Conservation (phyloP, 179 eudicot genomes). For the Silene vulgaris region DNA sequence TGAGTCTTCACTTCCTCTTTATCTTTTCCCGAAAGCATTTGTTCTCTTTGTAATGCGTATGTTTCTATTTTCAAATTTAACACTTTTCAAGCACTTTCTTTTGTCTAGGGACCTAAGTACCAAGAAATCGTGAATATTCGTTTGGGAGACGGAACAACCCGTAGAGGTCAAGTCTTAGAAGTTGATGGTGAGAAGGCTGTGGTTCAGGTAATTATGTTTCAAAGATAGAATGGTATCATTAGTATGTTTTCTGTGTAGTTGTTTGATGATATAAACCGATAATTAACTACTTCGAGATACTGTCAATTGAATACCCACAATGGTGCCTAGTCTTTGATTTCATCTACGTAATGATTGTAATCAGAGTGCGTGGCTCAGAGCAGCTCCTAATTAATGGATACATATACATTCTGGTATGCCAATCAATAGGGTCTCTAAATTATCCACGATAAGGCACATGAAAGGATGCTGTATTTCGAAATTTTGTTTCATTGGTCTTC, state of each 20-base stretch:
- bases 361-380: slow-evolving; percentile 5
- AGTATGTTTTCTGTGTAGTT: neutral
- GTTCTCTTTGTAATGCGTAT: neutral
- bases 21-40: neutral
- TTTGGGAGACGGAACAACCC: slow-evolving; percentile 85
- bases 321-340: neutral
- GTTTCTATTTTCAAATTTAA: neutral
- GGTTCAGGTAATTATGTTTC: slow-evolving; percentile 62
- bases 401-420: neutral
- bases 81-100: neutral
- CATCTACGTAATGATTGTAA: neutral
- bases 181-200: slow-evolving; percentile 99
- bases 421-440: neutral
- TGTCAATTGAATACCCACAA: neutral
- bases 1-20: neutral
- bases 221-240: neutral
- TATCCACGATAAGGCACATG: neutral
- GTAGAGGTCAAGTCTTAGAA: slow-evolving; percentile 96
- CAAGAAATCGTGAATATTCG: slow-evolving; percentile 96
- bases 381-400: neutral
- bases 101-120: slow-evolving; percentile 84
- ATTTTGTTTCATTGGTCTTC: neutral
- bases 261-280: neutral
- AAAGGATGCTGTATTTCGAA: neutral
- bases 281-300: neutral